phyloP scores from a whole-genome alignment of 2,329 filamentous ascomycete species.

The Gnomoniopsis sp. region DNA sequence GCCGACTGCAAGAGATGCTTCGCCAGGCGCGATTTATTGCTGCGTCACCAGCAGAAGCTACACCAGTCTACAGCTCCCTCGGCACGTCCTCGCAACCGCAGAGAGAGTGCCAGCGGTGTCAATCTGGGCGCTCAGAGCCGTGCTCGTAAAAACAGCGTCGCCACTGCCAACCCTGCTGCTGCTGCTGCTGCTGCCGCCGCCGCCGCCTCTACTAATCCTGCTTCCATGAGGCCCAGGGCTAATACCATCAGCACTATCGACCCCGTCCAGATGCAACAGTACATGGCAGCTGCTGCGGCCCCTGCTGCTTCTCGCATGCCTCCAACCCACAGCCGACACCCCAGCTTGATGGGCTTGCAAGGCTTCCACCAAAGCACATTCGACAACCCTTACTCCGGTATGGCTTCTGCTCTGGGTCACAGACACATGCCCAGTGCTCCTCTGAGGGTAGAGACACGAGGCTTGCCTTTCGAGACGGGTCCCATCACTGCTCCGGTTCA shows the following conservation, averaged over 20 bases:
- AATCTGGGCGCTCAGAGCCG: slow-evolving; percentile 65
- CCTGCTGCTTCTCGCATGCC: slow-evolving; percentile 48
- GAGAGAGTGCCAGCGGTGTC: slow-evolving; percentile 76
- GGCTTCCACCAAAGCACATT: slow-evolving; percentile 51
- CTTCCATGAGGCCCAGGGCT: slow-evolving; percentile 77
- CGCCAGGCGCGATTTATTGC: slow-evolving; percentile 82
- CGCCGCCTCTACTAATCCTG: slow-evolving; percentile 41
- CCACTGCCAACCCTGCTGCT: slow-evolving; percentile 44
- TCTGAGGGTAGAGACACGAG: slow-evolving; percentile 78
- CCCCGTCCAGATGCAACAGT: slow-evolving; percentile 60
- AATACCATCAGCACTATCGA: slow-evolving; percentile 97
- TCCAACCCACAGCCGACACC: slow-evolving; percentile 65
- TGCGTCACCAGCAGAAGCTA: slow-evolving; percentile 97
- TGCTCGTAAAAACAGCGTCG: slow-evolving; percentile 90
- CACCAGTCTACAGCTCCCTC: slow-evolving; percentile 90
- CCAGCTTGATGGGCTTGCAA: slow-evolving; percentile 65
- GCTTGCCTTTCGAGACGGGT: slow-evolving; percentile 63
- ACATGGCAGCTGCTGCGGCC: slow-evolving; percentile 57
- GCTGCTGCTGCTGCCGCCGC: slow-evolving; percentile 39
- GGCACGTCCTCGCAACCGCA: slow-evolving; percentile 78
- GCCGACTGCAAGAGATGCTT: slow-evolving; percentile 94
- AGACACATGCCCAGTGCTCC: slow-evolving; percentile 66
- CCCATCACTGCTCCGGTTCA: slow-evolving; percentile 72
- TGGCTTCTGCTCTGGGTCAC: slow-evolving; percentile 66
- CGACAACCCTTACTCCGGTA: slow-evolving; percentile 60